Percentiles rank a stretch among this genome's conserved stretches.
Conservation (phyloP, 148 eudicot species). For the Rhododendron henanense region DNA sequence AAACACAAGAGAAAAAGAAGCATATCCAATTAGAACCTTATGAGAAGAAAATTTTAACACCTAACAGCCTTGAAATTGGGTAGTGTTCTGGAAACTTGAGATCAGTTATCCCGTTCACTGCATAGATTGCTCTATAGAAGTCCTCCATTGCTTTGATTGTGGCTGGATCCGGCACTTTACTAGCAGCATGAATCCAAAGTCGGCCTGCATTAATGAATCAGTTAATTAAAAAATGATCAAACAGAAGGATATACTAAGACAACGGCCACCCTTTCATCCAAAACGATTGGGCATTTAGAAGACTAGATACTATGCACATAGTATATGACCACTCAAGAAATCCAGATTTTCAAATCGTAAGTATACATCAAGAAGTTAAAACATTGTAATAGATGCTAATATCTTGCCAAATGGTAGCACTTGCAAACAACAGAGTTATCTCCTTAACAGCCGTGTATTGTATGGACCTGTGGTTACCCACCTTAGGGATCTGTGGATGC, state of each 20-base stretch:
- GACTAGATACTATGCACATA: neutral
- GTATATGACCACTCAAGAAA: neutral
- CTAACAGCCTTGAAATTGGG: conserved; percentile 75
- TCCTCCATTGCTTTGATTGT: conserved; percentile 93
- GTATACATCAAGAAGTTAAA: neutral
- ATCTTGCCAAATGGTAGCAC: neutral
- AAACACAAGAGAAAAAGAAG: neutral
- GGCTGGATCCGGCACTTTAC: conserved; percentile 75
- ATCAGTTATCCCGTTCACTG: conserved; percentile 64
- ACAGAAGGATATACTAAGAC: neutral
- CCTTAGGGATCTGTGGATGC: neutral
- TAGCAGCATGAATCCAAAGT: conserved; percentile 92
- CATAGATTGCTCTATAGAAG: conserved; percentile 78
- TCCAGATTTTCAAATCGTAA: neutral
- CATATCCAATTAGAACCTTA: neutral
- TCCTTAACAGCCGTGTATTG: neutral
- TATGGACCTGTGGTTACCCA: neutral
- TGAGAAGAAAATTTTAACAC: conserved; percentile 24
- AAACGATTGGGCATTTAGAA: neutral
- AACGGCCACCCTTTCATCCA: neutral
- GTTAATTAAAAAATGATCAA: neutral
- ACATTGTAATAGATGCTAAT: neutral
- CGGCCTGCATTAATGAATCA: conserved; percentile 39
- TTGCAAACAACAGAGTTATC: neutral
- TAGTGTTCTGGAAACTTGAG: conserved; percentile 82